phyloP scores from a whole-genome alignment of 805 yeast genomes.

The Hanseniaspora valbyensis region DNA sequence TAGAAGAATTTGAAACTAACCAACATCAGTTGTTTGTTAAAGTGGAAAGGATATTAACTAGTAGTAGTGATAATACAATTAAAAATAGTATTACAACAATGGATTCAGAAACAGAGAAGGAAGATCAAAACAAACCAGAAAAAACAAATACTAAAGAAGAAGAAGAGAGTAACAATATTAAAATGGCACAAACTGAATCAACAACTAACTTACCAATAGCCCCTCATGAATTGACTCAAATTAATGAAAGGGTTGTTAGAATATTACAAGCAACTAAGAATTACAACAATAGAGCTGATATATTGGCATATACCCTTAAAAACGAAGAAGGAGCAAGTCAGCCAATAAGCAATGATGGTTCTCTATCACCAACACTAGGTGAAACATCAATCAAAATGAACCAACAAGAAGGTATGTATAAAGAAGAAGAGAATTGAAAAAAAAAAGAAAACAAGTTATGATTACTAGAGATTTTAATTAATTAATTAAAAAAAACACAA shows the following conservation, averaged over 20 bases:
- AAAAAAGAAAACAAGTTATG: neutral
- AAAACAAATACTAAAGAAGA: neutral
- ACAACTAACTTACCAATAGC: neutral
- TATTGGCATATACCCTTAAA: neutral
- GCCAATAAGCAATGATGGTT: too few relatives aligned
- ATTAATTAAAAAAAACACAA: too few relatives aligned
- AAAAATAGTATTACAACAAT: neutral
- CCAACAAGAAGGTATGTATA: conserved; percentile 13
- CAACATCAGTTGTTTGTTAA: neutral
- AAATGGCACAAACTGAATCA: too few relatives aligned
- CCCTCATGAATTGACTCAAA: neutral
- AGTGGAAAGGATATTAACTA: neutral
- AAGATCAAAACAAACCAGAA: neutral
- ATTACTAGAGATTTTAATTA: neutral
- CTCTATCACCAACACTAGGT: neutral
- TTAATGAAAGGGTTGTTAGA: conserved; percentile 2
- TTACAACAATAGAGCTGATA: conserved; percentile 5
- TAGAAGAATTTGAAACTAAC: neutral
- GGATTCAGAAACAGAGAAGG: neutral
- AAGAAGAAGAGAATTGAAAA: neutral
- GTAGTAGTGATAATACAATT: neutral
- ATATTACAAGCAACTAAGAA: conserved; percentile 1
- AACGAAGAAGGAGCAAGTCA: neutral
- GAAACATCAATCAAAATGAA: neutral
- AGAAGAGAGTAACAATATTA: too few relatives aligned